phyloP scores from a whole-genome alignment of 1,284 basidiomycete genomes.

The Erythrobasidium hasegawianum region DNA sequence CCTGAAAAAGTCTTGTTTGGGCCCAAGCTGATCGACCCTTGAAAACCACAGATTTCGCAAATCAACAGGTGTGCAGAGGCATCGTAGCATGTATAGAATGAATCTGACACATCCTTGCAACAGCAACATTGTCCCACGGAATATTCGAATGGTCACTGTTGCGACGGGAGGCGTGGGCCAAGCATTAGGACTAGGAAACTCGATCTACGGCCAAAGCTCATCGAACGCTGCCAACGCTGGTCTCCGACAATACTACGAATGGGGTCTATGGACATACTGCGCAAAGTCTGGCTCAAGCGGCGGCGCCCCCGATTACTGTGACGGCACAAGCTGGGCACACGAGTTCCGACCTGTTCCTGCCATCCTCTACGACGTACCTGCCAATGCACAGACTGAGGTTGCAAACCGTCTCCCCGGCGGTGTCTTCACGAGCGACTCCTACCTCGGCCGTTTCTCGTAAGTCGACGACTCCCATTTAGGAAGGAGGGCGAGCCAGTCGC shows the following conservation, averaged over 20 bases:
- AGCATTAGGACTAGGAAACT: constrained; percentile 21
- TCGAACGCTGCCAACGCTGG: constrained; percentile 34
- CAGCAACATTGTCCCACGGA: constrained; percentile 35
- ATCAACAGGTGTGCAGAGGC: constrained; percentile 5
- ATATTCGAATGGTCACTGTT: constrained; percentile 40
- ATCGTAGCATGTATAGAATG: not conserved
- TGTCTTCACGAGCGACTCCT: constrained; percentile 36
- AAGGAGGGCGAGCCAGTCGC: too few species aligned
- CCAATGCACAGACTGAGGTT: constrained; percentile 28
- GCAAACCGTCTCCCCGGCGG: constrained; percentile 33
- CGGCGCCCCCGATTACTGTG: constrained; percentile 34
- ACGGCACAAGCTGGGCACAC: constrained; percentile 33
- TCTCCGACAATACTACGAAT: constrained; percentile 40
- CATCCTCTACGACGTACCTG: constrained; percentile 38
- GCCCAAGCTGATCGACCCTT: not conserved
- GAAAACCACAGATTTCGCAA: constrained; percentile 29
- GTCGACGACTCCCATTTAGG: constrained; percentile 1
- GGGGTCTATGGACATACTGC: constrained; percentile 41
- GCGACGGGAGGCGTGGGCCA: constrained; percentile 37
- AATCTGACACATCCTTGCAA: too few species aligned
- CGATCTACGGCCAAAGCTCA: constrained; percentile 31
- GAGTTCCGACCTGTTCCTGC: constrained; percentile 38
- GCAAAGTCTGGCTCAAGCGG: constrained; percentile 29
- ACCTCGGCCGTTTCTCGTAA: constrained; percentile 36
- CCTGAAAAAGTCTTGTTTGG: not conserved